A percentile compares a stretch with the other conserved stretches of the same genome.
These are phyloP conservation scores for Phytophthora lateralis DNA, from an alignment of 352 stramenopile genomes.

Conservation along the genomic window DNA sequence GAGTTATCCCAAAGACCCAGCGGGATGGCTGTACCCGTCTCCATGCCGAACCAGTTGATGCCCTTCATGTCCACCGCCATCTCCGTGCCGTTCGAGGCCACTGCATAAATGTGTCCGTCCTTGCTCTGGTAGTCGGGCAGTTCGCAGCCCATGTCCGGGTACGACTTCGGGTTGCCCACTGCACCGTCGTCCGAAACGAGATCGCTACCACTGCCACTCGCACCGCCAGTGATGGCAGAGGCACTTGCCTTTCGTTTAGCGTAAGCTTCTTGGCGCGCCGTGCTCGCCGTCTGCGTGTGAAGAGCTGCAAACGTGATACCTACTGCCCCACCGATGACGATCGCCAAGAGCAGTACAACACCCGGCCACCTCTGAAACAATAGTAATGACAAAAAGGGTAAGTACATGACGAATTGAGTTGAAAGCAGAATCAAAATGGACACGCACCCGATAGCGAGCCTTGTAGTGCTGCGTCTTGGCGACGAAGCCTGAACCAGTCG, in stretches of 20 bases:
- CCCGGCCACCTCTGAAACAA: slow-evolving; percentile 45
- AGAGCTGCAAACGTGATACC: slow-evolving; percentile 37
- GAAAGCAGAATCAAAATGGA: background rate
- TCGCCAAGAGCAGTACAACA: slow-evolving; percentile 39
- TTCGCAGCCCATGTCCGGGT: slow-evolving; percentile 65
- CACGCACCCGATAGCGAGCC: slow-evolving; percentile 50
- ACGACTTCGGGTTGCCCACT: slow-evolving; percentile 77
- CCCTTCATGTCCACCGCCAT: slow-evolving; percentile 74
- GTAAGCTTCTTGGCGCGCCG: slow-evolving; percentile 31
- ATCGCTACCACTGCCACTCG: slow-evolving; percentile 37
- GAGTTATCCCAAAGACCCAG: slow-evolving; percentile 75
- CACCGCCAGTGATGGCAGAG: slow-evolving; percentile 15
- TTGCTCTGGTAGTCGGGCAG: slow-evolving; percentile 77
- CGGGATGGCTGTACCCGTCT: slow-evolving; percentile 65
- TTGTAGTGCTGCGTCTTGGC: slow-evolving; percentile 50
- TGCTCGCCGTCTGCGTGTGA: slow-evolving; percentile 17
- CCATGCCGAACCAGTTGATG: slow-evolving; percentile 84
- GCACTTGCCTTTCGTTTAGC: slow-evolving; percentile 25
- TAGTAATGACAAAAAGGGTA: slow-evolving; percentile 2
- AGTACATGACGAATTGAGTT: background rate
- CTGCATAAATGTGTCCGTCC: slow-evolving; percentile 52
- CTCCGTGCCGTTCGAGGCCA: slow-evolving; percentile 57
- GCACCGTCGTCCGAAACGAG: slow-evolving; percentile 69
- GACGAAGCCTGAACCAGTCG: slow-evolving; percentile 17
- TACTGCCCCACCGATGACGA: slow-evolving; percentile 36